These are phyloP conservation scores for Gnetum montanum DNA, from an alignment of 75 land plant genomes.

Conservation along the genomic window DNA sequence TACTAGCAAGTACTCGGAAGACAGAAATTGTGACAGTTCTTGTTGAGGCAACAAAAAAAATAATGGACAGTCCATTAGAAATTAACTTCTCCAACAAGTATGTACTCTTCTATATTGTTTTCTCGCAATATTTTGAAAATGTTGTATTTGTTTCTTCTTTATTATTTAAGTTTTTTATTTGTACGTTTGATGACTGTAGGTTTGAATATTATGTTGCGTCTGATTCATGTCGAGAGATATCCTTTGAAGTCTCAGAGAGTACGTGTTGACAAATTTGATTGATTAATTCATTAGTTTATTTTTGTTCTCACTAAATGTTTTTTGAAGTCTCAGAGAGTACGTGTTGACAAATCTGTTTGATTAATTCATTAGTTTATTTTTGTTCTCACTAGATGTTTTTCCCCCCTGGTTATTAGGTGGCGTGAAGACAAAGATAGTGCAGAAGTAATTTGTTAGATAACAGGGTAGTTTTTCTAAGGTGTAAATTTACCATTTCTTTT, in stretches of 20 bases:
- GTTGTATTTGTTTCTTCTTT: neutral
- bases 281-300: neutral
- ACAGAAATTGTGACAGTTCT: constrained; percentile 73
- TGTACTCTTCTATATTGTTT: neutral
- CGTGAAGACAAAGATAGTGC: constrained; percentile 52
- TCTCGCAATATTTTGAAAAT: neutral
- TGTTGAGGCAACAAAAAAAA: constrained; percentile 58
- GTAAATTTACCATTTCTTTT: too few relatives aligned
- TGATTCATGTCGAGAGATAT: constrained; percentile 58
- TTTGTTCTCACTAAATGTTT: neutral
- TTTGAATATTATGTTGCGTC: constrained; percentile 76
- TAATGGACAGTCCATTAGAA: constrained; percentile 53
- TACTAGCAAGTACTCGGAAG: constrained; percentile 90
- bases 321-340: neutral
- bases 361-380: neutral
- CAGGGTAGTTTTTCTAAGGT: too few relatives aligned
- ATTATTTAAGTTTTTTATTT: neutral
- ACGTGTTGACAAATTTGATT: constrained; percentile 34
- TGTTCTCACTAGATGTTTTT: neutral
- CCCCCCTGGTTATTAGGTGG: constrained; percentile 27
- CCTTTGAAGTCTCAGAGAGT: constrained; percentile 71
- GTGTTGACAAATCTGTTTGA: neutral
- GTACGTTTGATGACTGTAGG: constrained; percentile 24
- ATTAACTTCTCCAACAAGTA: constrained; percentile 61
- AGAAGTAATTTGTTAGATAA: constrained; percentile 24